Evolutionary conservation across 371 early-diverging fungal species (phyloP).

Genomic region (Mucor saturninus): DNA sequence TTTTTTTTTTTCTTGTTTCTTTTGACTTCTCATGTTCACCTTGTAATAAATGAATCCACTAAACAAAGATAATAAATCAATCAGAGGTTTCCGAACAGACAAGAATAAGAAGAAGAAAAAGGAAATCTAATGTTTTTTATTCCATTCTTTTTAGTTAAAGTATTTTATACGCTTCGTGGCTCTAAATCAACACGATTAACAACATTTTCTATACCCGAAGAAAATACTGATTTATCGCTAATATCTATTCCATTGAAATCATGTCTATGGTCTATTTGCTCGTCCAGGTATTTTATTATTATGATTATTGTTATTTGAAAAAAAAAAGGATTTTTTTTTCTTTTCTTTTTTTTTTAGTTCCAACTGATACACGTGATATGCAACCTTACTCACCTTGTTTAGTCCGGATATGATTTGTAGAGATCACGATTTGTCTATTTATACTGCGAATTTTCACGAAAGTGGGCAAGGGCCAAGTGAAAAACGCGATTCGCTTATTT

Average conservation of each 20-base stretch:
- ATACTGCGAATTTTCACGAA: conserved; percentile 51
- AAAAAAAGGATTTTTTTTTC: background rate
- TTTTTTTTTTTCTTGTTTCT: conserved; percentile 1
- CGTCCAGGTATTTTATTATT: conserved; percentile 41
- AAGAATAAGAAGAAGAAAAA: background rate
- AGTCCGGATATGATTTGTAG: conserved; percentile 57
- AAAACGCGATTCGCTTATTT: conserved; percentile 29
- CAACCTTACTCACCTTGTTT: conserved; percentile 13
- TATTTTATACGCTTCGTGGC: conserved; percentile 18
- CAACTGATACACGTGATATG: conserved; percentile 28
- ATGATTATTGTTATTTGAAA: background rate
- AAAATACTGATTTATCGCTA: conserved; percentile 10
- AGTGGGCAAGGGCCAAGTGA: conserved; percentile 23
- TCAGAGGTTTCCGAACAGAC: conserved; percentile 9
- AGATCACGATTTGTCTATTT: conserved; percentile 51
- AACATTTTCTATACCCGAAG: conserved; percentile 22
- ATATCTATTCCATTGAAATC: conserved; percentile 36
- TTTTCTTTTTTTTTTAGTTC: conserved; percentile 12
- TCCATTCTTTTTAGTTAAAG: conserved; percentile 11
- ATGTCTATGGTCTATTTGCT: conserved; percentile 50
- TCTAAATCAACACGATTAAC: conserved; percentile 42
- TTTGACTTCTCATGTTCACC: background rate
- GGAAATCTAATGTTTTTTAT: background rate
- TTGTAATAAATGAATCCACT: background rate
- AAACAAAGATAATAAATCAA: conserved; percentile 10